Base-by-base conservation (phyloP, 306 rosid species). In the Acacia melanoxylon region DNA sequence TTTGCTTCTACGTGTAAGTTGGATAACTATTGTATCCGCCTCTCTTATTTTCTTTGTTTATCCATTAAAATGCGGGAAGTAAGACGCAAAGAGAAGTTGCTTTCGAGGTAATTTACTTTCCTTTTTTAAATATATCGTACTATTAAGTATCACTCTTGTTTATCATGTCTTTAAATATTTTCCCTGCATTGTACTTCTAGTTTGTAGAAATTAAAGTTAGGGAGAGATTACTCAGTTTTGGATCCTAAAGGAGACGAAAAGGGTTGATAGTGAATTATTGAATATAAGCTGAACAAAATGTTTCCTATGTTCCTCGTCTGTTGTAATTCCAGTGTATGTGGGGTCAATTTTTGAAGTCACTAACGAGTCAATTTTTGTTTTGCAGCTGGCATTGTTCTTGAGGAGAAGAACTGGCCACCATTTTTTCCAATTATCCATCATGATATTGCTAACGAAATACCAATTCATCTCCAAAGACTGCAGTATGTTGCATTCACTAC, bases 401-500 rank as follows among this genome's bases (percentile, higher is more conserved):
- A 93, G 86, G 94, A 90, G 89, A 95, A 95, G 88, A 95, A 95
- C 58, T 95, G 99, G 99, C 99, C 99, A 48, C 92, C 98, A 72
- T 95, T 95, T 89, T 91, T 92, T 83, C 99, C 99, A n/a, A 82
- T 95, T 77, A 90, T 95, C 84, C 99, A 95, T 84, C 99, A 95
- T 81, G 99, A 95, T 86, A 93, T 95, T 66, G 91, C 92, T 41
- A 95, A 95, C 48, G 99, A 95, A 68, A 91, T 92, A 82, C 99
- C 99, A 35, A 66, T 91, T 84, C 93, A 95, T 86, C 90, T 95
- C 77, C 99, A 93, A 73, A 89, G 82, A 86, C 51, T 92, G 86
- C 98, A 93, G 80, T 95, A 95, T 87, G 92, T 92, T 81, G 98
- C 99, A 56, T 95, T 95, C 80, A 83, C 87, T 45, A 89, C 99